Conservation (phyloP, 208 protist species). For the Leishmania amazonensis region DNA sequence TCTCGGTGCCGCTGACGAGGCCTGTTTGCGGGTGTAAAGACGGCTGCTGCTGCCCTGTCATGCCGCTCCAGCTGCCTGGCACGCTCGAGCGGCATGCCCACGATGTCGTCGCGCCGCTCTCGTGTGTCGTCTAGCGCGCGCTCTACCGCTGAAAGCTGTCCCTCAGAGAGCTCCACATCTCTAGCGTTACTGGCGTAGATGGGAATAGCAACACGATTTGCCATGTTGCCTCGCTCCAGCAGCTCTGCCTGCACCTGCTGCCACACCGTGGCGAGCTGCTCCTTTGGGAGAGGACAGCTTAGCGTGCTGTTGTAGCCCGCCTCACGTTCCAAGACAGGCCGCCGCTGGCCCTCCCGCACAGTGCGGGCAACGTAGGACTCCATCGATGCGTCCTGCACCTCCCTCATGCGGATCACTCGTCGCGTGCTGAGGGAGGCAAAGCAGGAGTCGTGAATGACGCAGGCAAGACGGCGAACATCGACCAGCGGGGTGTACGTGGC, state of each 20-base stretch:
- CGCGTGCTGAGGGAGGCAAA: slow-evolving; percentile 44
- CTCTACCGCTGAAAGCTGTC: slow-evolving; percentile 41
- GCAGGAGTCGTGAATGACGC: slow-evolving; percentile 50
- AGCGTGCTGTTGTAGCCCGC: slow-evolving; percentile 30
- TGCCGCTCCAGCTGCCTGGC: slow-evolving; percentile 28
- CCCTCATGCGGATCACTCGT: slow-evolving; percentile 40
- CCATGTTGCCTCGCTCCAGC: slow-evolving; percentile 32
- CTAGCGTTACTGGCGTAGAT: slow-evolving; percentile 51
- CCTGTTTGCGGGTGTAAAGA: not conserved
- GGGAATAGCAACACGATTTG: slow-evolving; percentile 54
- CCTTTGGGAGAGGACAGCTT: slow-evolving; percentile 51
- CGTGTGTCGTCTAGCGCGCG: slow-evolving; percentile 43
- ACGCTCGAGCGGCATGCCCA: slow-evolving; percentile 59
- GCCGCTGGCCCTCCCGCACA: slow-evolving; percentile 15
- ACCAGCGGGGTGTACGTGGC: slow-evolving; percentile 28
- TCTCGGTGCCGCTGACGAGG: slow-evolving; percentile 1
- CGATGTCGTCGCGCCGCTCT: slow-evolving; percentile 47
- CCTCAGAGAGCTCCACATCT: slow-evolving; percentile 38
- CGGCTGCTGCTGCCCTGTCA: not conserved
- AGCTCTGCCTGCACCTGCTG: slow-evolving; percentile 47
- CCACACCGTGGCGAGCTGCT: slow-evolving; percentile 61
- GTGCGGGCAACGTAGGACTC: slow-evolving; percentile 29
- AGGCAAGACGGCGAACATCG: slow-evolving; percentile 37
- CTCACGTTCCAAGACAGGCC: slow-evolving; percentile 15
- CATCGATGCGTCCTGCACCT: slow-evolving; percentile 31